These are phyloP conservation scores for Podaxis pistillaris DNA, from an alignment of 768 basidiomycete species.

Conservation along the genomic window DNA sequence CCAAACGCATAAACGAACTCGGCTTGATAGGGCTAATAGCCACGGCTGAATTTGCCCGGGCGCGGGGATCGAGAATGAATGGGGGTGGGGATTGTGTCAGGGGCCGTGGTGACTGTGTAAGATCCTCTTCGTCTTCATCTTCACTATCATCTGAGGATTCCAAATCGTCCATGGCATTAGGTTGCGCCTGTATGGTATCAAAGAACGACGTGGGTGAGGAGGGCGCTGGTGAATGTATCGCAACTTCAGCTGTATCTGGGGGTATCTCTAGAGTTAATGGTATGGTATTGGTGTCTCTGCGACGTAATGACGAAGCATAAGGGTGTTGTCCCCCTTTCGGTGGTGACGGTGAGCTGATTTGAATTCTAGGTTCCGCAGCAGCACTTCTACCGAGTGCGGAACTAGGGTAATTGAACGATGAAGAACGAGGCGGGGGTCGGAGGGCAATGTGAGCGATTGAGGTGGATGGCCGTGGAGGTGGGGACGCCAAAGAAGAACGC, in stretches of 20 bases:
- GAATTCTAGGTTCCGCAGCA: slow-evolving; percentile 28
- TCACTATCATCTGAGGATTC: slow-evolving; percentile 58
- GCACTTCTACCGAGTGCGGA: slow-evolving; percentile 15
- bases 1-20: slow-evolving; percentile 57
- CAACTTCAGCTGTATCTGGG: slow-evolving; percentile 36
- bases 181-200: slow-evolving; percentile 67
- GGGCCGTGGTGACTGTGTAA: slow-evolving; percentile 21
- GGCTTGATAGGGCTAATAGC: slow-evolving; percentile 26
- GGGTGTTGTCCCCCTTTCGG: slow-evolving; percentile 29
- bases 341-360: slow-evolving; percentile 42
- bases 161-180: slow-evolving; percentile 72
- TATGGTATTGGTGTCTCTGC: slow-evolving; percentile 21
- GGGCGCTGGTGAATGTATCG: slow-evolving; percentile 53
- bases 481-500: slow-evolving; percentile 42
- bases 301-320: slow-evolving; percentile 33
- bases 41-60: slow-evolving; percentile 37
- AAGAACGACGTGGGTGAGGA: slow-evolving; percentile 73
- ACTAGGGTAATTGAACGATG: slow-evolving; percentile 22
- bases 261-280: slow-evolving; percentile 47
- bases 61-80: slow-evolving; percentile 32
- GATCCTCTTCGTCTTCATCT: slow-evolving; percentile 35
- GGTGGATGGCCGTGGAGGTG: slow-evolving; percentile 66
- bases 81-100: slow-evolving; percentile 18
- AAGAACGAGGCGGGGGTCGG: slow-evolving; percentile 20
- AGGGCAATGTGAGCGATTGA: slow-evolving; percentile 50